These are phyloP conservation scores for Xylaria sp. DNA, from an alignment of 2,329 filamentous ascomycete species.

Conservation along the genomic window DNA sequence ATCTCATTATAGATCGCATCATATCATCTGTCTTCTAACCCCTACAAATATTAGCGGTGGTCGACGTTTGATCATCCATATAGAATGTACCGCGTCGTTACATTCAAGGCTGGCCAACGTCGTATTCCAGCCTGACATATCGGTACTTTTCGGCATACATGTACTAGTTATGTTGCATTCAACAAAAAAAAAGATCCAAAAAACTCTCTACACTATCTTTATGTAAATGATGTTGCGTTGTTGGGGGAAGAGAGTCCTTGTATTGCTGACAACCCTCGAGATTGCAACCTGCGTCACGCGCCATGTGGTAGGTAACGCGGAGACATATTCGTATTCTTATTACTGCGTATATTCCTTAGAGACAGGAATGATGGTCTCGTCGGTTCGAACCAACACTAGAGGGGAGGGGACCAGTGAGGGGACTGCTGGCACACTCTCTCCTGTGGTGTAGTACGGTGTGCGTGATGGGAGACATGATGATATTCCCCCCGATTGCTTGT, in stretches of 20 bases:
- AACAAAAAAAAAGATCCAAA: constrained; percentile 22
- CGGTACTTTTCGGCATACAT: constrained; percentile 31
- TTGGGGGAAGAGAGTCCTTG: constrained; percentile 7
- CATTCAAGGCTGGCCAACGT: constrained; percentile 28
- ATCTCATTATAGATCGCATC: constrained; percentile 9
- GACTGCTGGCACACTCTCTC: not conserved
- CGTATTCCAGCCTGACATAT: constrained; percentile 30
- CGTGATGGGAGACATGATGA: not conserved
- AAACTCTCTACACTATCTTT: not conserved
- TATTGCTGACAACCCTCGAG: not conserved
- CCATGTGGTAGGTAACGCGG: not conserved
- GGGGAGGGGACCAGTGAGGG: not conserved
- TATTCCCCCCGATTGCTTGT: constrained; percentile 12
- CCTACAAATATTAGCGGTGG: constrained; percentile 8
- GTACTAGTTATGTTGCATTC: constrained; percentile 28
- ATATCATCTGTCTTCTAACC: constrained; percentile 12
- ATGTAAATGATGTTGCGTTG: constrained; percentile 19
- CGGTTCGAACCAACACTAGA: not conserved
- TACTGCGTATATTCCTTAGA: not conserved
- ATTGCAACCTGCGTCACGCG: not conserved
- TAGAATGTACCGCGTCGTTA: constrained; percentile 22
- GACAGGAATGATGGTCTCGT: not conserved
- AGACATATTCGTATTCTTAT: not conserved
- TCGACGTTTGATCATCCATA: constrained; percentile 14
- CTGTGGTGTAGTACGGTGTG: not conserved